These are phyloP conservation scores for Aspergillus sp. DNA, from an alignment of 2,329 filamentous ascomycete genomes.

Conservation along the genomic window DNA sequence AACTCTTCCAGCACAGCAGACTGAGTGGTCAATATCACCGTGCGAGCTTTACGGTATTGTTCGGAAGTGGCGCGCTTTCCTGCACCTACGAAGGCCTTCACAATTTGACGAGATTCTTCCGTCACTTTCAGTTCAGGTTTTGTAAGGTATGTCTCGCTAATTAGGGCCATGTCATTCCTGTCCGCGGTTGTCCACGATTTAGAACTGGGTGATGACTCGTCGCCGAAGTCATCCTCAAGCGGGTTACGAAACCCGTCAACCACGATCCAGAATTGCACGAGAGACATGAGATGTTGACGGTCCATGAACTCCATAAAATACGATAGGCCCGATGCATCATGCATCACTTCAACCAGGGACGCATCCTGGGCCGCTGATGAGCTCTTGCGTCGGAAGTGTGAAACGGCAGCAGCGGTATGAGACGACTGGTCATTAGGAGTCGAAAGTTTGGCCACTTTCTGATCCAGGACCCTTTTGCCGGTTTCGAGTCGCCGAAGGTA, in stretches of 20 bases:
- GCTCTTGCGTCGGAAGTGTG: conserved; percentile 34
- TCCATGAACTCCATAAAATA: conserved; percentile 99
- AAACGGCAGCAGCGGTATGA: conserved; percentile 27
- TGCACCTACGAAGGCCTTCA: conserved; percentile 75
- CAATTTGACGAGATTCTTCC: conserved; percentile 65
- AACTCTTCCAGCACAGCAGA: conserved; percentile 81
- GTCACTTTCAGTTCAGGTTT: conserved; percentile 79
- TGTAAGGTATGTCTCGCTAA: conserved; percentile 84
- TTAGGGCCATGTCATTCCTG: conserved; percentile 82
- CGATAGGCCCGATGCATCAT: conserved; percentile 84
- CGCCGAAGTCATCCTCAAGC: conserved; percentile 78
- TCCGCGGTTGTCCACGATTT: conserved; percentile 80
- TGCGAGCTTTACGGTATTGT: conserved; percentile 81
- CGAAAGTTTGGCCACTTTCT: conserved; percentile 80
- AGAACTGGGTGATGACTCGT: conserved; percentile 63
- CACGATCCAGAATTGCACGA: conserved; percentile 98
- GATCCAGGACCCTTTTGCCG: conserved; percentile 83
- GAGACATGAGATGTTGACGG: conserved; percentile 76
- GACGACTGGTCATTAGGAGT: conserved; percentile 57
- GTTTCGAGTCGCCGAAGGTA: conserved; percentile 90
- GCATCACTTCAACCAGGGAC: conserved; percentile 79
- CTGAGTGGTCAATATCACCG: conserved; percentile 78
- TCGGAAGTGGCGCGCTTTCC: conserved; percentile 72
- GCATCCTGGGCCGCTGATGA: conserved; percentile 71
- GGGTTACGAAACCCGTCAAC: conserved; percentile 96